phyloP scores from a whole-genome alignment of 2,329 filamentous ascomycete genomes.

The Fusarium sp. region DNA sequence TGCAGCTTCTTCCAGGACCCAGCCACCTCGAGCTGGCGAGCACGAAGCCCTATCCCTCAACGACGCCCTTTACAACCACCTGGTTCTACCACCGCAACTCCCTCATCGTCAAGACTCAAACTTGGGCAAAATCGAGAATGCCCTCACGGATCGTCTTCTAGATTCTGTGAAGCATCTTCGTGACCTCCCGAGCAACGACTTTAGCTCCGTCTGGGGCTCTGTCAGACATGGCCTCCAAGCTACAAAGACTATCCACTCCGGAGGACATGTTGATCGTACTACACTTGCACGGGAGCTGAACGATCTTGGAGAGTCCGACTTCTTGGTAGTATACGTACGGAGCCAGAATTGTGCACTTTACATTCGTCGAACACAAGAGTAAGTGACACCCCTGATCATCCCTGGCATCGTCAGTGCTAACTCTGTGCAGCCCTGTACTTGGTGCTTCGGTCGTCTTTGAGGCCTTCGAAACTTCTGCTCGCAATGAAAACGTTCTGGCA shows the following conservation, averaged over 20 bases:
- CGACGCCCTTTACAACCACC: slow-evolving; percentile 40
- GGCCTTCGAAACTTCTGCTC: slow-evolving; percentile 67
- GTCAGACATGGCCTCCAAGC: slow-evolving; percentile 31
- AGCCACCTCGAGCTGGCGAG: background rate
- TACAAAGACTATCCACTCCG: slow-evolving; percentile 31
- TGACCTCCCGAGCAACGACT: slow-evolving; percentile 25
- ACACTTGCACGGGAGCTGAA: slow-evolving; percentile 31
- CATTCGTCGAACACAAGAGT: slow-evolving; percentile 43
- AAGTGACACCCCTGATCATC: slow-evolving; percentile 10
- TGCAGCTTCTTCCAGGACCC: background rate
- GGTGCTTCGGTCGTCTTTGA: slow-evolving; percentile 55
- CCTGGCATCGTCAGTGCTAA: background rate
- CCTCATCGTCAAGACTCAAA: slow-evolving; percentile 37
- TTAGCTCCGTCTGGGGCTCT: slow-evolving; percentile 27
- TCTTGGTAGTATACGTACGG: slow-evolving; percentile 32
- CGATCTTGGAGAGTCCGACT: slow-evolving; percentile 24
- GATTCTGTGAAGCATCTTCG: slow-evolving; percentile 26
- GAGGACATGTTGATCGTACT: slow-evolving; percentile 30
- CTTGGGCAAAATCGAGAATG: slow-evolving; percentile 21
- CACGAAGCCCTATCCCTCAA: slow-evolving; percentile 19
- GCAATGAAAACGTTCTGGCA: slow-evolving; percentile 61
- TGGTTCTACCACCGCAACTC: slow-evolving; percentile 36
- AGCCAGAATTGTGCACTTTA: slow-evolving; percentile 49
- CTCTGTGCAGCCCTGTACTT: slow-evolving; percentile 33
- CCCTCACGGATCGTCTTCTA: slow-evolving; percentile 25